Base-by-base conservation (phyloP, 345 rosid species). In the Microthlaspi erraticum region DNA sequence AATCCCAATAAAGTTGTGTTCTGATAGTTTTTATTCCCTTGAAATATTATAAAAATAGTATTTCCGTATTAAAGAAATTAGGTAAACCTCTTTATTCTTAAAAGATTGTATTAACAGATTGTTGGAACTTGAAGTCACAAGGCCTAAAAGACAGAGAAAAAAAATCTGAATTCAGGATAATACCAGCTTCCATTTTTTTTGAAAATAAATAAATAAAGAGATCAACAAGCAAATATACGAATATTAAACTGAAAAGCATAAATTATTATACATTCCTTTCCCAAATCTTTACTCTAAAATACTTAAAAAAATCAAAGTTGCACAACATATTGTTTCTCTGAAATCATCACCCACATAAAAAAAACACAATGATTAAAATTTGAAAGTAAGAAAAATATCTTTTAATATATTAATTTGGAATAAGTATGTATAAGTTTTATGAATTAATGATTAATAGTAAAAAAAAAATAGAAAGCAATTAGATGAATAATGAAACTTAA, bases 51-150 rank as follows among this genome's bases (percentile, higher is more conserved):
- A 44, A 54, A 45, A 68, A 45, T 38, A 48, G 34, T 20, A 46
- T 62, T 32, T 54, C 7, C 2, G 16, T 49, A 29, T 38, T 44
- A 68, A 31, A 62, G 32, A 62, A 69, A 54, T 55, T 62, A 62
- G 70, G 74, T 75, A 55, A 75, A 46, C 39, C 20, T 69, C 58
- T 68, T 75, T 76, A 18, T 54, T 68, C 17, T 44, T 44, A 26
- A 38, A 50, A 65, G 45, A 26, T 0, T 60, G 60, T 42, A 56
- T 53, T 37, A 53, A 39, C 48, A 68, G 11, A 68, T 61, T 61
- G 46, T 76, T 76, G 79, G 79, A 76, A 76, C 75, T 76, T 76
- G 79, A 69, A 76, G 71, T 70, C 79, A 70, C 71, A 70, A 70
- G 64, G 20, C 39, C 60, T 68, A 45, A 63, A 60, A 29, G 49